phyloP scores from a whole-genome alignment of 257 asterid species.

The Penstemon barbatus region DNA sequence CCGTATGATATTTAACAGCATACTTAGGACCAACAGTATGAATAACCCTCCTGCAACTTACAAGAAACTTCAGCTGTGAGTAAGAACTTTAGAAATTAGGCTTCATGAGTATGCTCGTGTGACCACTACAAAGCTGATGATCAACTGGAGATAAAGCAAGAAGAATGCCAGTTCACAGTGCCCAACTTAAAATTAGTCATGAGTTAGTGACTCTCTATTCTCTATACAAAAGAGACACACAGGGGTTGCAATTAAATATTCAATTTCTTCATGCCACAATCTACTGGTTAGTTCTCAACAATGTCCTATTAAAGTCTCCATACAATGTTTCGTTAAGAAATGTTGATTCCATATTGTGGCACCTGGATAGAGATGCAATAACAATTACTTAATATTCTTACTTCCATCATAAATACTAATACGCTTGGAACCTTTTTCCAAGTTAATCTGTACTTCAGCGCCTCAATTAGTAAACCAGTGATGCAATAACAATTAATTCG shows the following conservation, averaged over 20 bases:
- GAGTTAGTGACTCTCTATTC: background rate
- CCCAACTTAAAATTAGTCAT: background rate
- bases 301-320: conserved; percentile 1
- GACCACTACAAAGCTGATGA: conserved; percentile 24
- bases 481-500: background rate
- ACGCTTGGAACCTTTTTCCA: background rate
- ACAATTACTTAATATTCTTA: conserved; percentile 18
- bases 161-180: background rate
- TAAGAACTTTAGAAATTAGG: conserved; percentile 42
- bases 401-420: background rate
- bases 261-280: background rate
- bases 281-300: background rate
- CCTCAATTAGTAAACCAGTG: background rate
- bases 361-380: conserved; percentile 5
- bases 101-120: conserved; percentile 6
- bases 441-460: too few species aligned
- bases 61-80: conserved; percentile 32
- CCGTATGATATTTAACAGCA: conserved; percentile 95
- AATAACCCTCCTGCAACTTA: conserved; percentile 80
- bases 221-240: background rate
- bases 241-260: background rate
- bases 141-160: background rate
- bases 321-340: background rate
- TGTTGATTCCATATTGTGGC: background rate
- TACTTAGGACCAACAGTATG: conserved; percentile 99